Evolutionary conservation across 1,139 yeast species (phyloP).

Genomic region (Nakaseomyces bracarensis): DNA sequence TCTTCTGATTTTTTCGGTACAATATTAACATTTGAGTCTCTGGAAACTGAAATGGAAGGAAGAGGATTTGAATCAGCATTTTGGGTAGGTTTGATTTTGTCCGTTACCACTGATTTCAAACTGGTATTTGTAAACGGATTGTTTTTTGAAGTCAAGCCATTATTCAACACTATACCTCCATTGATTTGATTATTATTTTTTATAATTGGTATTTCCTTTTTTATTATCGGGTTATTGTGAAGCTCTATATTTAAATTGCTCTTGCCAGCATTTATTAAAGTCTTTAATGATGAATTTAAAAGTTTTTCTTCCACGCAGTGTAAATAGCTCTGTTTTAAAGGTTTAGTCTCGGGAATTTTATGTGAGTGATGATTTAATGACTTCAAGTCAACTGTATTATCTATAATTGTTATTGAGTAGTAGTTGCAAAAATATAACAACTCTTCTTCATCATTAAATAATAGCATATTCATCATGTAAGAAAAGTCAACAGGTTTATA

Average conservation of each 20-base stretch:
- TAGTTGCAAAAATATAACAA: slow-evolving; percentile 50
- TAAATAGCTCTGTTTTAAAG: slow-evolving; percentile 49
- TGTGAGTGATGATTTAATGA: slow-evolving; percentile 43
- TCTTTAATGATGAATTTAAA: slow-evolving; percentile 19
- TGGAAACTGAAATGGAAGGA: no score
- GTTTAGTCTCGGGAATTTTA: slow-evolving; percentile 39
- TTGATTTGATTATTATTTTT: neutral
- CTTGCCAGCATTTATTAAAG: slow-evolving; percentile 34
- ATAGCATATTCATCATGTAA: slow-evolving; percentile 45
- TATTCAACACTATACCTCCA: neutral
- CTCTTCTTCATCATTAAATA: slow-evolving; percentile 55
- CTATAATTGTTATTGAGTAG: slow-evolving; percentile 49
- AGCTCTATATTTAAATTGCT: slow-evolving; percentile 20
- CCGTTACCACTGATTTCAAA: no score
- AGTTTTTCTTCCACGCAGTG: slow-evolving; percentile 44
- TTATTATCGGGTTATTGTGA: neutral
- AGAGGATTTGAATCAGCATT: no score
- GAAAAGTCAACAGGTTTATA: slow-evolving; percentile 55
- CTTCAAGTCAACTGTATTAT: slow-evolving; percentile 47
- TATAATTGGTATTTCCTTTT: neutral
- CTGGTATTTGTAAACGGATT: slow-evolving; percentile 1
- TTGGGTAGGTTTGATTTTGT: no score
- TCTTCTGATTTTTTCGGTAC: no score
- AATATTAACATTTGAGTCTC: no score
- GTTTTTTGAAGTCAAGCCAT: neutral